Evolutionary conservation across 2,329 filamentous ascomycete species (phyloP).

Genomic region (Aspergillus tamarii): DNA sequence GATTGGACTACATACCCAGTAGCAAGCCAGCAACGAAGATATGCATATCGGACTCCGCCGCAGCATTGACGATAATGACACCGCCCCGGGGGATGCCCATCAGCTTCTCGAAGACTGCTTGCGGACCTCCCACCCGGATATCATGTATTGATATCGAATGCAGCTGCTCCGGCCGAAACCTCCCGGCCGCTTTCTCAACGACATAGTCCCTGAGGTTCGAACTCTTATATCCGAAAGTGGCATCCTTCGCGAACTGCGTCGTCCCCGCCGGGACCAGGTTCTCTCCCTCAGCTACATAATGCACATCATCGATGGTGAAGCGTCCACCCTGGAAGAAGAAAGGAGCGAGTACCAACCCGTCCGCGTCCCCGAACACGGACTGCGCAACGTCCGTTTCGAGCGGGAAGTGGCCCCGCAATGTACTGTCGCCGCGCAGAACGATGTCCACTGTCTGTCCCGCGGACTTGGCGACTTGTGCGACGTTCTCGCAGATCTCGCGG

Average conservation of each 20-base stretch:
- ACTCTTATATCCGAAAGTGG: constrained; percentile 60
- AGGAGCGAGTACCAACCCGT: constrained; percentile 60
- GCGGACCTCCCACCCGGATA: constrained; percentile 52
- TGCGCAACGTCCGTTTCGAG: constrained; percentile 58
- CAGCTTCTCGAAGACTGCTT: constrained; percentile 48
- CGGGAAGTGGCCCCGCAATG: constrained; percentile 60
- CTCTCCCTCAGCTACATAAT: constrained; percentile 60
- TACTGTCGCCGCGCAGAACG: constrained; percentile 61
- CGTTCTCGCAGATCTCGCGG: constrained; percentile 54
- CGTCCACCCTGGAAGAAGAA: constrained; percentile 64
- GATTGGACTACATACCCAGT: constrained; percentile 26
- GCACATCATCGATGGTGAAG: constrained; percentile 60
- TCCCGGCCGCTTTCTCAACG: constrained; percentile 55
- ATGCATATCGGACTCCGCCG: constrained; percentile 58
- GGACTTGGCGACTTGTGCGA: constrained; percentile 49
- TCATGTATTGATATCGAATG: constrained; percentile 52
- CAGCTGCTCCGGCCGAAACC: constrained; percentile 44
- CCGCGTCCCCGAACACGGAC: constrained; percentile 52
- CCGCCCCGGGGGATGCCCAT: constrained; percentile 39
- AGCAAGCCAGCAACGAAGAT: constrained; percentile 57
- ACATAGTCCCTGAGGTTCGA: constrained; percentile 59
- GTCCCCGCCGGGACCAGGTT: constrained; percentile 53
- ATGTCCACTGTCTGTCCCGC: constrained; percentile 53
- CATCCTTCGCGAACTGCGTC: constrained; percentile 62
- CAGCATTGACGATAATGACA: constrained; percentile 58